Evolutionary conservation across 2,329 filamentous ascomycete species (phyloP).

Genomic region (Aspergillus neoniger): DNA sequence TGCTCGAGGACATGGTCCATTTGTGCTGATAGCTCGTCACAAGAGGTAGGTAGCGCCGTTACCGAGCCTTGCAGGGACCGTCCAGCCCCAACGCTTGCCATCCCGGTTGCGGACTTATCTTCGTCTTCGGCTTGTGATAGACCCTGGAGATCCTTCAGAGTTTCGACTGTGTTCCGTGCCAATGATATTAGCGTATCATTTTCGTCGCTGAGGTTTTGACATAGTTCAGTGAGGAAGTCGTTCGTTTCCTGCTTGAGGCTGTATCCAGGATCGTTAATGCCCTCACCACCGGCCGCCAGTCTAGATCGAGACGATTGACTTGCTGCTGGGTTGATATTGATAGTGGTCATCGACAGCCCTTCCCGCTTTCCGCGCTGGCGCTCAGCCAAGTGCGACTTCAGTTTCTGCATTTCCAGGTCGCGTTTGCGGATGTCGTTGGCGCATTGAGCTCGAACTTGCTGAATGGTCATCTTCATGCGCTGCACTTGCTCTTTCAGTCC

Average conservation of each 20-base stretch:
- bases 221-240: slow-evolving; percentile 82
- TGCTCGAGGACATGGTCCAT: slow-evolving; percentile 78
- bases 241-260: slow-evolving; percentile 84
- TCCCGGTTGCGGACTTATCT: slow-evolving; percentile 34
- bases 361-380: slow-evolving; percentile 60
- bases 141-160: slow-evolving; percentile 64
- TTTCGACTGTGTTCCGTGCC: slow-evolving; percentile 69
- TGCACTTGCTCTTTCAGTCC: slow-evolving; percentile 81
- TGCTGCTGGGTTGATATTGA: slow-evolving; percentile 46
- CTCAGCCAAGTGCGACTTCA: slow-evolving; percentile 84
- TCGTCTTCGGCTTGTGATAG: slow-evolving; percentile 37
- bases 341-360: slow-evolving; percentile 54
- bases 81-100: slow-evolving; percentile 24
- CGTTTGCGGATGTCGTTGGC: slow-evolving; percentile 88
- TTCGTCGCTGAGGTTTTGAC: slow-evolving; percentile 82
- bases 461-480: slow-evolving; percentile 74
- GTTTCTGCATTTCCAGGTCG: slow-evolving; percentile 81
- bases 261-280: slow-evolving; percentile 60
- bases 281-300: slow-evolving; percentile 37
- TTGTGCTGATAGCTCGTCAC: slow-evolving; percentile 70
- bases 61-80: slow-evolving; percentile 31
- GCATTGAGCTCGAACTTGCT: slow-evolving; percentile 82
- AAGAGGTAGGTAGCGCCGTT: slow-evolving; percentile 57
- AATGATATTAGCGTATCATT: slow-evolving; percentile 80
- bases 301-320: slow-evolving; percentile 35